Conservation (phyloP, 768 basidiomycete genomes). For the Tricholoma flavovirens region DNA sequence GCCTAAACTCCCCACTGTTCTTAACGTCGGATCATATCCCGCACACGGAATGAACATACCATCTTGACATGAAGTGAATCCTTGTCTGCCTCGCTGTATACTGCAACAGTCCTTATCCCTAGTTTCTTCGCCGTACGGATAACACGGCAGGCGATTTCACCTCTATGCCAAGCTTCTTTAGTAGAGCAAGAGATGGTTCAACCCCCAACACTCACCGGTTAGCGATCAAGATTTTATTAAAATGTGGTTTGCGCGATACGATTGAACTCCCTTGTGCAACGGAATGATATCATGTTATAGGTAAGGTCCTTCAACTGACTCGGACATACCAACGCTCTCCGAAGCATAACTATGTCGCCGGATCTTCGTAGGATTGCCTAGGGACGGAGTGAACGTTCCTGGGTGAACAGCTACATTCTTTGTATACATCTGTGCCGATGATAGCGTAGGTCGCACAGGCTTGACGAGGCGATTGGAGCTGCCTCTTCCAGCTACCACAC, state of each 20-base stretch:
- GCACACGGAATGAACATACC: conserved; percentile 34
- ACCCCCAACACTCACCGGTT: conserved; percentile 59
- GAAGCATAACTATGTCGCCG: conserved; percentile 21
- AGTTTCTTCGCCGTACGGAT: conserved; percentile 85
- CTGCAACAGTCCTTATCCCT: conserved; percentile 88
- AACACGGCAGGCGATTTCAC: conserved; percentile 94
- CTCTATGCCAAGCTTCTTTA: conserved; percentile 39
- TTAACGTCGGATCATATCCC: not conserved
- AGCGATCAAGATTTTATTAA: conserved; percentile 89
- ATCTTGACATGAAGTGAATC: conserved; percentile 77
- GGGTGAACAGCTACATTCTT: conserved; percentile 2
- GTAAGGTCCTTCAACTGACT: not conserved
- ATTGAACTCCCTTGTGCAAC: conserved; percentile 10
- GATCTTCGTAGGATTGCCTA: not conserved
- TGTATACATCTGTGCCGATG: not conserved
- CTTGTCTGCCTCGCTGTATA: conserved; percentile 84
- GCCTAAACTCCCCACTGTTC: conserved; percentile 37
- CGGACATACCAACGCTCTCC: conserved; percentile 25
- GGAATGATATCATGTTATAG: not conserved
- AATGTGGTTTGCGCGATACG: conserved; percentile 43
- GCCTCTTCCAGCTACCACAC: not conserved
- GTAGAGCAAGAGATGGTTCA: not conserved
- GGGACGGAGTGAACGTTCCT: not conserved
- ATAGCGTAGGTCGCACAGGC: conserved; percentile 1
- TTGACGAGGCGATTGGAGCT: conserved; percentile 2